These are phyloP conservation scores for Aspergillus ostianus DNA, from an alignment of 495 filamentous ascomycete genomes.

Conservation along the genomic window DNA sequence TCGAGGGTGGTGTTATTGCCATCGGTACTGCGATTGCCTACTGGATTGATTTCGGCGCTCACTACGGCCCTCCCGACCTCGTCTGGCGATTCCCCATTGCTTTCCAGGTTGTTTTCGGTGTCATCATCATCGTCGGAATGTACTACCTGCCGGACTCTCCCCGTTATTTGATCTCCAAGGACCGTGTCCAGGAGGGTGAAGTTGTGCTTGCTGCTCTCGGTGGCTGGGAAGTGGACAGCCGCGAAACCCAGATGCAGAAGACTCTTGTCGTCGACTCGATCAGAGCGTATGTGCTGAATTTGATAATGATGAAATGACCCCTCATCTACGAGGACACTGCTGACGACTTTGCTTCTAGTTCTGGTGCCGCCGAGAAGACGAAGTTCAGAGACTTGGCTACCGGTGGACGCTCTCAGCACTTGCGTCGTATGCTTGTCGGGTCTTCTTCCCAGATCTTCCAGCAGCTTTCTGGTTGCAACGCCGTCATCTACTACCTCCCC, in stretches of 20 bases:
- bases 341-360: slow-evolving; percentile 14
- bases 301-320: not conserved
- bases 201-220: slow-evolving; percentile 68
- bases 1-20: slow-evolving; percentile 76
- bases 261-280: slow-evolving; percentile 74
- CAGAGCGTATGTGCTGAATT: slow-evolving; percentile 54
- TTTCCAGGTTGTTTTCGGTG: slow-evolving; percentile 74
- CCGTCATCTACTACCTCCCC: slow-evolving; percentile 84
- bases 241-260: slow-evolving; percentile 57
- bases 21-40: slow-evolving; percentile 76
- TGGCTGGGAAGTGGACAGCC: slow-evolving; percentile 57
- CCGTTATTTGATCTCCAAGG: slow-evolving; percentile 68
- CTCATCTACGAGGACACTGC: not conserved
- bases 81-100: slow-evolving; percentile 81
- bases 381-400: slow-evolving; percentile 41
- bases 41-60: slow-evolving; percentile 81
- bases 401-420: slow-evolving; percentile 43
- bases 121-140: slow-evolving; percentile 65
- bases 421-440: slow-evolving; percentile 50
- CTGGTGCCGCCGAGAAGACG: slow-evolving; percentile 36
- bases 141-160: slow-evolving; percentile 72
- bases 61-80: slow-evolving; percentile 61
- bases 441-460: slow-evolving; percentile 75
- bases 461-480: slow-evolving; percentile 74
- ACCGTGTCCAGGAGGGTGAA: slow-evolving; percentile 65